Evolutionary conservation across 2,329 filamentous ascomycete genomes (phyloP).

Genomic region (Colletotrichum sp.): DNA sequence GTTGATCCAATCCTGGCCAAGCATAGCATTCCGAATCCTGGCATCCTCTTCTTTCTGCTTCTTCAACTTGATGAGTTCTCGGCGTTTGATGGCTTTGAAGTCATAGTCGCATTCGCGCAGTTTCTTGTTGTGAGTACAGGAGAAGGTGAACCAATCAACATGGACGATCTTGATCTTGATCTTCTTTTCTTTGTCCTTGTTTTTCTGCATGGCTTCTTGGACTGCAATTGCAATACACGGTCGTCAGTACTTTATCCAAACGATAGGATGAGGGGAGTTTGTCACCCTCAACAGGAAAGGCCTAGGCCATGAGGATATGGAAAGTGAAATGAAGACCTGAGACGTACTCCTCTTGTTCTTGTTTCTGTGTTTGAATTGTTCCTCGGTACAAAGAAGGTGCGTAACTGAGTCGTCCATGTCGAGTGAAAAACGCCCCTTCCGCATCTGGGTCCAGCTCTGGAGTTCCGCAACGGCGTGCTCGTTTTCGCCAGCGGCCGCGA

Average conservation of each 20-base stretch:
- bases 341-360: conserved; percentile 11
- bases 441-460: conserved; percentile 66
- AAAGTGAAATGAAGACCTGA: background rate
- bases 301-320: background rate
- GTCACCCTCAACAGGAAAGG: background rate
- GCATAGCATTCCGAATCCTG: conserved; percentile 34
- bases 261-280: too few species aligned
- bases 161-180: conserved; percentile 45
- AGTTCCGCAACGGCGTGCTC: conserved; percentile 60
- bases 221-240: conserved; percentile 29
- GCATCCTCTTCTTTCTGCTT: conserved; percentile 38
- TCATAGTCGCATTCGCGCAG: conserved; percentile 45
- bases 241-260: background rate
- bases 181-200: conserved; percentile 27
- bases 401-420: conserved; percentile 64
- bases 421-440: conserved; percentile 63
- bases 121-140: conserved; percentile 31
- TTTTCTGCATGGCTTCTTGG: conserved; percentile 36
- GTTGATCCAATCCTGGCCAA: conserved; percentile 49
- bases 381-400: conserved; percentile 72
- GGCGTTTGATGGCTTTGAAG: conserved; percentile 27
- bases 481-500: conserved; percentile 63
- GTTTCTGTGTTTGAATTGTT: conserved; percentile 56
- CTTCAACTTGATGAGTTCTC: conserved; percentile 31
- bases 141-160: conserved; percentile 59